A percentile compares a stretch with the other conserved stretches of the same genome.
Evolutionary conservation across 805 yeast genomes (phyloP).

Genomic region (Candida gorgasii): DNA sequence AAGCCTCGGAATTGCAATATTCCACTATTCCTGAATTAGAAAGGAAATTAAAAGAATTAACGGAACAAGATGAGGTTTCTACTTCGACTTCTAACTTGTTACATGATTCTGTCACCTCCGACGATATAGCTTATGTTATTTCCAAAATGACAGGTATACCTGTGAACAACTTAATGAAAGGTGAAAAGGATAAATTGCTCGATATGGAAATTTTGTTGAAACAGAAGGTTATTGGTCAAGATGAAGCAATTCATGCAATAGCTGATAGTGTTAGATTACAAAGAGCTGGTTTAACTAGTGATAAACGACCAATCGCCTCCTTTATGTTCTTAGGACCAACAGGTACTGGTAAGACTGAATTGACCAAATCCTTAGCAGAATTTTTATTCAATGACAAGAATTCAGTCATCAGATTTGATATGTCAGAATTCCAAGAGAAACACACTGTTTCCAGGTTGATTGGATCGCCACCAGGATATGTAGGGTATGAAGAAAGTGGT

Average conservation of each 20-base stretch:
- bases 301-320: conserved; percentile 92
- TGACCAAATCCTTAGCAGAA: conserved; percentile 89
- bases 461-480: conserved; percentile 98
- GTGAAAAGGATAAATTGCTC: conserved; percentile 87
- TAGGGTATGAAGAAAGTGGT: conserved; percentile 94
- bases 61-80: conserved; percentile 33
- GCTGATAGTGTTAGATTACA: conserved; percentile 95
- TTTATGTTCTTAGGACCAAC: conserved; percentile 98
- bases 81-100: conserved; percentile 41
- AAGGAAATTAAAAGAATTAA: conserved; percentile 50
- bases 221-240: conserved; percentile 89
- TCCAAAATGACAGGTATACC: conserved; percentile 97
- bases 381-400: conserved; percentile 87
- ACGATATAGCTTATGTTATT: conserved; percentile 90
- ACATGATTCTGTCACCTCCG: conserved; percentile 92
- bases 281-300: conserved; percentile 94
- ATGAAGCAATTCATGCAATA: conserved; percentile 86
- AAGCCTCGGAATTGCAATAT: conserved; percentile 88
- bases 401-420: conserved; percentile 88
- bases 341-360: conserved; percentile 97
- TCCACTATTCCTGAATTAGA: conserved; percentile 82
- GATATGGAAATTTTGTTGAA: conserved; percentile 82
- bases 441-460: conserved; percentile 87
- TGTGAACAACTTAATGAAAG: conserved; percentile 83
- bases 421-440: conserved; percentile 97